Evolutionary conservation across 2,329 filamentous ascomycete species (phyloP), one percentile per base, ranked within the genome.

Genomic region (Fusarium pseudonygamai): DNA sequence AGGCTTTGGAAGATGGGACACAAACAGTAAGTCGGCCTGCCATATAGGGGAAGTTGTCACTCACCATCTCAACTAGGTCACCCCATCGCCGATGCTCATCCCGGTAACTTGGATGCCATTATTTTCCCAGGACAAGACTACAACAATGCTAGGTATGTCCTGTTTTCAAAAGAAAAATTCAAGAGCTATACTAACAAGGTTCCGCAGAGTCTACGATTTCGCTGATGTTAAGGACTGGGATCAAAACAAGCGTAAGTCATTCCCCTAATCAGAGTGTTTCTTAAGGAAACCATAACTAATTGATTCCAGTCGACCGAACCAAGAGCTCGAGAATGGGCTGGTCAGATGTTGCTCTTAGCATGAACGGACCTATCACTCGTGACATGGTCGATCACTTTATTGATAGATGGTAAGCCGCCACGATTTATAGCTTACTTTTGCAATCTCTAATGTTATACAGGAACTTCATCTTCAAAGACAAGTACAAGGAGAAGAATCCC

Each of bases 71-170:
- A 14, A 32, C 65, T 67, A 86, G 86, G 83, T 66, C 95, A 98
- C 80, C 90, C 93, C 3, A 94, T 97, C 72, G 90, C 94, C 8
- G 94, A 97, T 82, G 91, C 91, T 20, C 95, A 97, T 79, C 94
- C 94, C 1, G 90, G 89, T 7, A 89, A 97, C 80, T 80, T 97
- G 30, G 90, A 94, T 66, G 85, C 89, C 32, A 94, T 93, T 47
- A 82, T 97, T 16, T 97, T 96, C 81, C 93, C 94, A 0, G 95
- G 95, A 2, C 95, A 97, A 79, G 95, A 97, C 78, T 97, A 93
- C 85, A 97, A 97, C 83, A 97, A 97, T 75, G 94, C 94, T 30
- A 87, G 64, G 64, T 53, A 46, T 6, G 14, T 13, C 4, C 9
- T 28, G 0, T n/a, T 20, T 0, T 4, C 1, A 3, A 20, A 6